Base-by-base conservation (phyloP, 2,329 filamentous ascomycete genomes). In the Xylariaceae sp. region DNA sequence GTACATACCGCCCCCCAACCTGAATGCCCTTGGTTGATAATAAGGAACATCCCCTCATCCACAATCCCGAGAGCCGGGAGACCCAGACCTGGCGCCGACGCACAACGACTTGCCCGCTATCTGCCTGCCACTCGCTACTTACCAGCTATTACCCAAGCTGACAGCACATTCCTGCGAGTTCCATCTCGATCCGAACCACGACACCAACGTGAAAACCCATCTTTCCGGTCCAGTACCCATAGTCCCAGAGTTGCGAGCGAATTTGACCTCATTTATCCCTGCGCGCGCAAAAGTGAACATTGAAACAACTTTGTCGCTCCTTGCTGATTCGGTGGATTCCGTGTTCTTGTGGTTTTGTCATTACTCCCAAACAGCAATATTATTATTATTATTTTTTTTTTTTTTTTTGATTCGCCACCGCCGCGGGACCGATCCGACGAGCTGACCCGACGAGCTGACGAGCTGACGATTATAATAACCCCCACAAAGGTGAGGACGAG, bases 31-130 rank as follows among this genome's bases (percentile, higher is more conserved):
- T 54, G 8, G 8, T 32, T 31, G 47, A 59, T 60, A 60, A 60
- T 55, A 47, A 58, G 49, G 57, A 53, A 55, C 47, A 42, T 60
- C 57, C 57, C 57, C 57, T 60, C 57, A 60, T 54, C 55, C 57
- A 49, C 48, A 57, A 48, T 46, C 54, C 57, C 55, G 55, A 58
- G 50, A 47, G 55, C 57, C 55, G 57, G 57, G 57, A 45, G 29
- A 12, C 51, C 39, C 50, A 55, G 55, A 53, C 55, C 53, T 59
- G 57, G 57, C 47, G 52, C 55, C 54, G 57, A 53, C 51, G 47
- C 29, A 54, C 35, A 58, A 51, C 48, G 53, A 58, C 40, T 26
- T 50, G 42, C 43, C 8, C 54, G 34, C 46, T 35, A 47, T 19
- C 32, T 39, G 35, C 46, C 41, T 19, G 40, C 35, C 50, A 45